Evolutionary conservation across 169 alveolate species (phyloP).

Genomic region (Plasmodium sp.): DNA sequence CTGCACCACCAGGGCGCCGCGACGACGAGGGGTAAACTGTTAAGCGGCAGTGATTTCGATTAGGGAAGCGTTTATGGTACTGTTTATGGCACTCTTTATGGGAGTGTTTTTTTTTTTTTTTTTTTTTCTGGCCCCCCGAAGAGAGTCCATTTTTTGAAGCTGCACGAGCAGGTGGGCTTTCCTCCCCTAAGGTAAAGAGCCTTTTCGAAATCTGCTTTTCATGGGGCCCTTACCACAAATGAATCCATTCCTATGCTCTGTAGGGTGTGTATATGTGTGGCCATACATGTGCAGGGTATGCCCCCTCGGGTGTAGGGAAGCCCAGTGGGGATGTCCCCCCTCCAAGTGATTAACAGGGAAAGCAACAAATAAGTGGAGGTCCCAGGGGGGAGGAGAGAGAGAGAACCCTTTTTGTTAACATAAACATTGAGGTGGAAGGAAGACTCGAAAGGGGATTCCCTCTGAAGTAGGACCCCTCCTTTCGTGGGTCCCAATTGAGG

Average conservation of each 20-base stretch:
- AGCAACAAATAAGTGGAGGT: not conserved
- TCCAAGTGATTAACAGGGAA: not conserved
- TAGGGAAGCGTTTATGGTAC: no score
- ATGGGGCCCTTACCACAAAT: not conserved
- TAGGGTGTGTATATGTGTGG: not conserved
- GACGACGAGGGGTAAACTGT: not conserved
- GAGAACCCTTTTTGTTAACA: not conserved
- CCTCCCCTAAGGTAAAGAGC: not conserved
- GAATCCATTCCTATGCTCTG: not conserved
- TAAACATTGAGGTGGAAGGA: not conserved
- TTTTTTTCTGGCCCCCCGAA: not conserved
- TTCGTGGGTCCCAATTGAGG: not conserved
- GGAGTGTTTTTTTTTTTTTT: not conserved
- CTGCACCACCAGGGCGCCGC: not conserved
- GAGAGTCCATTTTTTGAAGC: not conserved
- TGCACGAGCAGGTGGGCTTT: not conserved
- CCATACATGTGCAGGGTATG: not conserved
- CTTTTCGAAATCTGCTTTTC: not conserved
- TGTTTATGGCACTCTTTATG: no score
- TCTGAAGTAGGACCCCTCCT: not conserved
- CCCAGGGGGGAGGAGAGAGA: not conserved
- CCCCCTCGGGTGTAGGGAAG: not conserved
- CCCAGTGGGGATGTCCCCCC: not conserved
- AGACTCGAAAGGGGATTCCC: not conserved
- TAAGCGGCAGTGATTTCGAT: not conserved